Conservation (phyloP, 2,329 filamentous ascomycete genomes). For the Lomentospora prolificans region DNA sequence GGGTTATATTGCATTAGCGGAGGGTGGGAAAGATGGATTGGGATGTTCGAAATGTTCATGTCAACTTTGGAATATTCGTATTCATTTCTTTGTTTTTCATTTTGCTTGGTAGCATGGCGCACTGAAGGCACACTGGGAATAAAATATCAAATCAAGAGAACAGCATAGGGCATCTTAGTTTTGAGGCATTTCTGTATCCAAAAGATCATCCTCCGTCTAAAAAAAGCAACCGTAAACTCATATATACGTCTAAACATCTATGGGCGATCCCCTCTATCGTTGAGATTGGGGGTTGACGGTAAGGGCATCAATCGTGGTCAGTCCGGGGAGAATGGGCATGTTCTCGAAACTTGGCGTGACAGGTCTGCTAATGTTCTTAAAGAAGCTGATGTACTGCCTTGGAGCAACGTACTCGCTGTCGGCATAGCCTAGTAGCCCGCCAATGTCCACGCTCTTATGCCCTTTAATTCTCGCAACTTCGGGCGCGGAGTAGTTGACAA, state of each 20-base stretch:
- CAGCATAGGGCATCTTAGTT: neutral
- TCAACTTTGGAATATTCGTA: neutral
- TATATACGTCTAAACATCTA: neutral
- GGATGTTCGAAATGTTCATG: constrained; percentile 10
- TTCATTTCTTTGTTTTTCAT: neutral
- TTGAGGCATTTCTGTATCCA: neutral
- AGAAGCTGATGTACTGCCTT: constrained; percentile 78
- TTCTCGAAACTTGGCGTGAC: constrained; percentile 32
- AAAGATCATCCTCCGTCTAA: neutral
- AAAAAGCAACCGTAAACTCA: neutral
- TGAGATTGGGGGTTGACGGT: neutral
- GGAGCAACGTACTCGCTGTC: constrained; percentile 91
- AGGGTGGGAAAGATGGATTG: constrained; percentile 6
- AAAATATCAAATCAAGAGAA: neutral
- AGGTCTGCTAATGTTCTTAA: constrained; percentile 43
- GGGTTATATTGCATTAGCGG: neutral
- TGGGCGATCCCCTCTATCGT: neutral
- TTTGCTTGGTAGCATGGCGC: constrained; percentile 8
- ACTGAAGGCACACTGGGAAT: constrained; percentile 1
- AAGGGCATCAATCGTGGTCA: constrained; percentile 6
- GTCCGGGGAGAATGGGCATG: constrained; percentile 6
- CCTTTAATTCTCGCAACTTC: constrained; percentile 84
- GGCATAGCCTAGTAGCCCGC: constrained; percentile 73
- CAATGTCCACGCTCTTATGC: constrained; percentile 71
- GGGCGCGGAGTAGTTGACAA: constrained; percentile 84